These are phyloP conservation scores for Candida alai DNA, from an alignment of 805 yeast species.

Conservation along the genomic window DNA sequence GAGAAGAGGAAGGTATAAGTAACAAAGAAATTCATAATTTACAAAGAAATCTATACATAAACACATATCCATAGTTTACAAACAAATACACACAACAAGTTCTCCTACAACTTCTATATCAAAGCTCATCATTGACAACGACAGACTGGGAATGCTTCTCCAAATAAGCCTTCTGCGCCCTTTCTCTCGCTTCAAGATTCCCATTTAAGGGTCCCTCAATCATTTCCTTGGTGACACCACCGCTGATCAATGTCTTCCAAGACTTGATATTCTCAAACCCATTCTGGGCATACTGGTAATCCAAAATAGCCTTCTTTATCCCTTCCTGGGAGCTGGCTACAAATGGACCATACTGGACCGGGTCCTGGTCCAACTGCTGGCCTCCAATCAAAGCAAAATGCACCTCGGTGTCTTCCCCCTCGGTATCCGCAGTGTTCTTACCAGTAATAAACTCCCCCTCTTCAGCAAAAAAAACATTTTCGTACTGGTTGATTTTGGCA, in stretches of 20 bases:
- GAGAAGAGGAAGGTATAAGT: too few relatives aligned
- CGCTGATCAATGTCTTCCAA: slow-evolving; percentile 51
- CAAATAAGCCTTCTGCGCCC: slow-evolving; percentile 13
- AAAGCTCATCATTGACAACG: slow-evolving; percentile 14
- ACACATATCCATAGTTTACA: background rate
- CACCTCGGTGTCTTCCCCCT: slow-evolving; percentile 31
- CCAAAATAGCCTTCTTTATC: slow-evolving; percentile 65
- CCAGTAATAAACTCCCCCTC: slow-evolving; percentile 67
- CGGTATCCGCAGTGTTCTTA: slow-evolving; percentile 38
- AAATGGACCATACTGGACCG: slow-evolving; percentile 89
- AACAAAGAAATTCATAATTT: background rate
- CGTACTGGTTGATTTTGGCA: slow-evolving; percentile 40
- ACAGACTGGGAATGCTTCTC: slow-evolving; percentile 2
- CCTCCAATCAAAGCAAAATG: slow-evolving; percentile 79
- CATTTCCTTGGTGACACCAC: slow-evolving; percentile 42
- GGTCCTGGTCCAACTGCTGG: slow-evolving; percentile 63
- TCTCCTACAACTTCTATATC: too few relatives aligned
- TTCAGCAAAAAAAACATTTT: slow-evolving; percentile 59
- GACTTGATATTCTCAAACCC: slow-evolving; percentile 66
- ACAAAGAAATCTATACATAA: background rate
- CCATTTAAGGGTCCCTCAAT: slow-evolving; percentile 37
- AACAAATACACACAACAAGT: too few relatives aligned
- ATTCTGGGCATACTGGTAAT: slow-evolving; percentile 63
- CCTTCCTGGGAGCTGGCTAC: slow-evolving; percentile 69
- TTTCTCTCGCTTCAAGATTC: slow-evolving; percentile 26